Conservation (phyloP, 176 grass and related monocot species). For the Rhynchospora breviuscula region DNA sequence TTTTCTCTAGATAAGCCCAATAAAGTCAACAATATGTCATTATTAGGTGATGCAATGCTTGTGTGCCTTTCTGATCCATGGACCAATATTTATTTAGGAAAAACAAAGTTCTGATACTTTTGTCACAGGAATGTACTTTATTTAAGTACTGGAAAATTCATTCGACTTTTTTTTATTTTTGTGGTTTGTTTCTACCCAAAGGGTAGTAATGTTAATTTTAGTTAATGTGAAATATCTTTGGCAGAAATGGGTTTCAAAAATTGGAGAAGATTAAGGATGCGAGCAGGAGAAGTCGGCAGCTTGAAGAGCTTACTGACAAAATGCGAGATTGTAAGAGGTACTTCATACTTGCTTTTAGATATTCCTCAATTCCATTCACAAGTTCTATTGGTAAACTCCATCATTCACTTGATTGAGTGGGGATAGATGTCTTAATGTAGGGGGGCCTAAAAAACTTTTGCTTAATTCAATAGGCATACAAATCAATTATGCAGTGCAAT, state of each 20-base stretch:
- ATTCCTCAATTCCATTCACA: background rate
- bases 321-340: conserved; percentile 98
- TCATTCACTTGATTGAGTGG: background rate
- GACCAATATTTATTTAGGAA: background rate
- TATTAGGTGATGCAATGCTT: background rate
- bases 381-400: background rate
- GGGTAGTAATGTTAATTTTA: background rate
- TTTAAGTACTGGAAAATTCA: background rate
- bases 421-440: background rate
- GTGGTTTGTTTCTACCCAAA: background rate
- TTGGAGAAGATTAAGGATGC: conserved; percentile 96
- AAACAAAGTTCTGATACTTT: background rate
- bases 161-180: background rate
- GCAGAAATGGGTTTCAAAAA: conserved; percentile 96
- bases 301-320: conserved; percentile 90
- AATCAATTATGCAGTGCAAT: background rate
- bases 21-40: background rate
- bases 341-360: conserved; percentile 3
- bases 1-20: background rate
- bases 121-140: background rate
- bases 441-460: background rate
- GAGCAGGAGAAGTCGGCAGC: conserved; percentile 68
- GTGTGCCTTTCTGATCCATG: background rate
- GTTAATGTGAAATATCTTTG: conserved; percentile 12
- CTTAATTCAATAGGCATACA: background rate